Evolutionary conservation across 352 stramenopile genomes (phyloP), one percentile per base, ranked within the genome.

Genomic region (Phytophthora fragariaefolia): DNA sequence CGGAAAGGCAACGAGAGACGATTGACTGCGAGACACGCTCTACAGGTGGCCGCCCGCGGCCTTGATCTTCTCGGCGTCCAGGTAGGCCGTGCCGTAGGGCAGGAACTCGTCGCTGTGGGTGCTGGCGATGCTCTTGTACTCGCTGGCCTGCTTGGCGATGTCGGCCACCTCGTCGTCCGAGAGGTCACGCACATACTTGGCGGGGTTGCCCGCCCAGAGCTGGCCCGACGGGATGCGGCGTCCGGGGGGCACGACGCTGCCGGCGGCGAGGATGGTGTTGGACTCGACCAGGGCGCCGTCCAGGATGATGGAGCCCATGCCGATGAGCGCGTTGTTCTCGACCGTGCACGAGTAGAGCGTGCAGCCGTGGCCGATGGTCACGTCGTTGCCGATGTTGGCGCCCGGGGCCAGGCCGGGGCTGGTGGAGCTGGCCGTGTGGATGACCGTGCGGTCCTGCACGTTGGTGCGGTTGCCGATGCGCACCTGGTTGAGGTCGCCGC

Each of bases 301-400:
- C 63, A 97, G 82, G 38, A 99, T 82, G 74, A 99, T 92, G 36
- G 90, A 87, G 74, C 97, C 96, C 96, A 99, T 98, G 56, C 95
- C 97, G 72, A 99, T 98, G 63, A 99, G 84, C 66, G 84, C 89
- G 77, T 98, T 95, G 88, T 99, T 90, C 63, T 98, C 92, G 47
- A 99, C 88, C n/a, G 88, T 98, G 74, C 95, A 98, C 66, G 93
- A 98, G 85, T 98, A 97, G 53, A 99, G 95, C 61, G 96, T 96
- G 66, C 92, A 97, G 66, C 91, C 87, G 75, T 99, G 96, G 66
- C 89, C 95, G 45, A 99, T 93, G 18, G 95, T 99, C 27, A 99
- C 96, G 68, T 98, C 95, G 67, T 98, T 97, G 60, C 97, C 96
- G 72, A 99, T 98, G 58, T 91, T 95, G 27, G 90, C 85, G 46